Conservation (phyloP, 345 rosid species). For the Eucalyptus rudis region DNA sequence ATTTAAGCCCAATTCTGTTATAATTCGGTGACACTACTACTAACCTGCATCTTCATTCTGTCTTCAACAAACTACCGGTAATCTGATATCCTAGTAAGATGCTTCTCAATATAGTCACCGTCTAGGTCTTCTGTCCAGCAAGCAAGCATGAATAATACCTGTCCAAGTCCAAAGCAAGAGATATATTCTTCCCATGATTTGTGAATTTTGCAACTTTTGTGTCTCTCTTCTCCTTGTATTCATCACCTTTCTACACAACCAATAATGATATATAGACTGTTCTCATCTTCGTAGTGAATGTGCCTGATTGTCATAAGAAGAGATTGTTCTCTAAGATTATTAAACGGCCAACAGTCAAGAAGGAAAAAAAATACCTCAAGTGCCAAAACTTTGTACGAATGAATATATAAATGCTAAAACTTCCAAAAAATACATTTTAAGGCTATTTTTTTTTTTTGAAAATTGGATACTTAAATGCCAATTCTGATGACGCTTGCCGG, state of each 20-base stretch:
- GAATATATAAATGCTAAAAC: too few species aligned
- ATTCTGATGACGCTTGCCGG: accelerated
- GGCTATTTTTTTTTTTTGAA: too few species aligned
- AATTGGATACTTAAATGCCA: too few species aligned
- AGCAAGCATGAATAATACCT: background rate
- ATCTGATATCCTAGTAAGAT: background rate
- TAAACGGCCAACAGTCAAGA: too few species aligned
- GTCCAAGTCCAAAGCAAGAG: too few species aligned
- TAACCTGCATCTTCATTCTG: background rate
- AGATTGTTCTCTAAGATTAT: too few species aligned
- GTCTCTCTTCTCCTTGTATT: background rate
- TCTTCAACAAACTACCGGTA: background rate
- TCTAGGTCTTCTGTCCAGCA: background rate
- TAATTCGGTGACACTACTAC: background rate
- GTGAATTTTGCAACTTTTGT: background rate
- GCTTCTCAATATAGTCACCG: background rate
- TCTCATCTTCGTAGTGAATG: background rate
- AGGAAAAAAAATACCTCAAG: too few species aligned
- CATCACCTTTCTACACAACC: background rate
- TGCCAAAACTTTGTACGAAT: too few species aligned
- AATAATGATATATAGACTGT: background rate
- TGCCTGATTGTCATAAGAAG: too few species aligned
- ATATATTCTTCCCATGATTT: background rate
- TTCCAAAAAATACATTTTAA: too few species aligned
- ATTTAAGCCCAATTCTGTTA: background rate